Evolutionary conservation across 768 basidiomycete species (phyloP), one percentile per base, ranked within the genome.

Genomic region (Gloeopeniophorella convolvens): DNA sequence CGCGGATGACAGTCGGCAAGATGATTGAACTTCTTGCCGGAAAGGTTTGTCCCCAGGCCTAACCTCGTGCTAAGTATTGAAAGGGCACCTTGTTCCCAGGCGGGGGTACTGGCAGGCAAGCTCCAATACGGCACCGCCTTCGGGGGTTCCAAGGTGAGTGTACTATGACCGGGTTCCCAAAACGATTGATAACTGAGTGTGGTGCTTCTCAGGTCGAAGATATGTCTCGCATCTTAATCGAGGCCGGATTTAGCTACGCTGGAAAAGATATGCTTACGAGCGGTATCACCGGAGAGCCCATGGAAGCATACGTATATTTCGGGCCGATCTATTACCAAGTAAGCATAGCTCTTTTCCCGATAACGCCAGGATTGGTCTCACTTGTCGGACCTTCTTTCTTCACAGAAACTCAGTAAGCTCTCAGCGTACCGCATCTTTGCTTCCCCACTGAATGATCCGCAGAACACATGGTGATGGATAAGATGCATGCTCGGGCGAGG

Each of bases 391-490:
- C 21, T 35, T 50, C 51, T 43, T 62, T 21, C n/a, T n/a, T n/a
- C 58, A 31, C 69, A 94, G 89, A 96, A 96, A 84, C 77, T 98
- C 49, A 98, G 94, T 96, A 67, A 73, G 89, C 67, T 37, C 42
- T 50, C 21, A 26, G 33, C 42, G 24, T 50, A 42, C 16, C 26
- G 27, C 20, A 7, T 31, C 40, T 30, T 32, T 15, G 24, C 24
- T 39, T 15, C 35, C 37, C 42, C 26, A 32, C 50, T 61, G 36
- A 60, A 11, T 31, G 31, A 32, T 42, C 15, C 44, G 33, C 58
- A 88, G 83, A 94, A 73, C 94, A 95, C 71, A 98, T 98, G 95
- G 95, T 98, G 43, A 88, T 97, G 85, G 96, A 99, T 76, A 99
- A 99, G 75, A 99, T 99, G 96, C 96, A 99, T 61, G 96, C 96